Conservation (phyloP, 257 asterid genomes). For the Rehmannia glutinosa region DNA sequence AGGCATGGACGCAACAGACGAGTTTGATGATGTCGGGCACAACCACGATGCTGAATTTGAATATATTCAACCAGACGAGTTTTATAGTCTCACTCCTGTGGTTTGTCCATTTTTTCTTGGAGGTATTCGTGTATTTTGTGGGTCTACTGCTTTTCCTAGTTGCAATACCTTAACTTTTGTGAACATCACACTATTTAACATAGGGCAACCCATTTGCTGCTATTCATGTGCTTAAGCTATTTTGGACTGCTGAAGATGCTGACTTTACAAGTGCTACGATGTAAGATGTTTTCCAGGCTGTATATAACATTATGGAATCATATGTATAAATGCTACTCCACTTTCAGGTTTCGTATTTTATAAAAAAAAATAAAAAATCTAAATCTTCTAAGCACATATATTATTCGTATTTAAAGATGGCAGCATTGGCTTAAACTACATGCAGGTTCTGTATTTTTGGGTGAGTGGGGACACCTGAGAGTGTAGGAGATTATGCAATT, state of each 20-base stretch:
- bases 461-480: slow-evolving; percentile 93
- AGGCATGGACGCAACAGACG: no score
- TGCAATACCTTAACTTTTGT: background rate
- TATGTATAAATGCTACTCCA: background rate
- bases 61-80: no score
- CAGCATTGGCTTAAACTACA: background rate
- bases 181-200: background rate
- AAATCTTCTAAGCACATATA: no score
- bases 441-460: slow-evolving; percentile 85
- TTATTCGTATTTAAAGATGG: background rate
- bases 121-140: background rate
- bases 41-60: no score
- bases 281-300: background rate
- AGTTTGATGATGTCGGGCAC: no score
- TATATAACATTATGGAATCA: background rate
- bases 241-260: background rate
- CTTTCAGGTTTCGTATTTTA: no score
- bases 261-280: background rate
- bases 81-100: background rate
- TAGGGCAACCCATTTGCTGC: background rate
- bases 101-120: background rate
- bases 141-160: background rate
- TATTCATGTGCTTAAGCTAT: background rate
- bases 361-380: no score
- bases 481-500: slow-evolving; percentile 94